Base-by-base conservation (phyloP, 2,329 filamentous ascomycete species). In the Neopestalotiopsis sp. region DNA sequence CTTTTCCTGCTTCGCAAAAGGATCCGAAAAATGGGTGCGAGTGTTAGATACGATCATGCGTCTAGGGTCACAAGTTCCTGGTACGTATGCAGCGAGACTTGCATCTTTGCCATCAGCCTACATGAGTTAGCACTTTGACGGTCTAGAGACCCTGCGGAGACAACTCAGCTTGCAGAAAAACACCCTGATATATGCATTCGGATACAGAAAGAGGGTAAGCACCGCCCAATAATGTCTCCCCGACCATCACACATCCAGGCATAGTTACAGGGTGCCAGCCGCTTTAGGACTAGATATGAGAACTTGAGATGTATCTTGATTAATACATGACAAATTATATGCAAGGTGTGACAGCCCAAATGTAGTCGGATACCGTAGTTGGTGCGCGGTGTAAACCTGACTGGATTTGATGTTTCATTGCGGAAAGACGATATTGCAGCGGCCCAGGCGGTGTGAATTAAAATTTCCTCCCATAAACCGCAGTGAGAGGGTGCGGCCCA, bases 81-180 rank as follows among this genome's bases (percentile, higher is more conserved):
- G 24, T 24, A 24, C 24, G 24, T 24, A 24, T 24, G 24, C 24
- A 24, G 24, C 24, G 24, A 24, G 24, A 24, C 24, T 24, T 24
- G 24, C 24, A 9, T 14, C 40, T 17, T 45, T 3, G 42, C 13
- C 42, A 14, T 3, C 42, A 17, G 42, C 3, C 42, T 45, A 45
- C 42, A 45, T 45, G 42, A 17, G 13, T 45, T 45, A 9, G 42
- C 42, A 1, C 42, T 45, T 3, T 45, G 3, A 3, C 42, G 1
- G 13, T 45, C 42, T 17, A 30, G 14, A 30, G 58, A 7, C 17
- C 30, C 58, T 60, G 58, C 58, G 34, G 58, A 60, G 58, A 60
- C 58, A 60, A 28, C 58, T 60, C 58, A 60, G 30, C 58, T 5
- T 60, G 58, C 58, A 60, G 58, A 24, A 60, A 30, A 24, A 24